These are phyloP conservation scores for Xylaria sp. DNA, from an alignment of 2,329 filamentous ascomycete species.

Conservation along the genomic window DNA sequence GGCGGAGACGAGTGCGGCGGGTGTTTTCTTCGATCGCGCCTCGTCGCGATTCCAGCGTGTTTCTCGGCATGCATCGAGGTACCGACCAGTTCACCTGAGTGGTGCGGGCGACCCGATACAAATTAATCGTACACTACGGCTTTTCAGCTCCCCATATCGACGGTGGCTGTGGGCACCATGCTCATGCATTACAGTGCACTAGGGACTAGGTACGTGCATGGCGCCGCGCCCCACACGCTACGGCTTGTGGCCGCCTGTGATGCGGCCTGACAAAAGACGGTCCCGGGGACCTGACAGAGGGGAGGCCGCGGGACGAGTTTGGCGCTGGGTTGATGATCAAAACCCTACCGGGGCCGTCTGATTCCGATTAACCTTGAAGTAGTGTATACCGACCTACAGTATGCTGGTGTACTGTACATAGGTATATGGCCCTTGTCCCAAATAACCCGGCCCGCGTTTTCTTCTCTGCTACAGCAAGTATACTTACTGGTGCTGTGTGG, in stretches of 20 bases:
- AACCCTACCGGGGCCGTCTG: no score
- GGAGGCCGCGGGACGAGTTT: not conserved
- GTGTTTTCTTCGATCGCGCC: not conserved
- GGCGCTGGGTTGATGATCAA: no score
- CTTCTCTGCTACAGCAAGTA: not conserved
- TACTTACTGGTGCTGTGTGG: not conserved
- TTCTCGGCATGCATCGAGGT: not conserved
- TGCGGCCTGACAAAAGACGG: not conserved
- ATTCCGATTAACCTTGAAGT: no score
- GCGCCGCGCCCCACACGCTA: not conserved
- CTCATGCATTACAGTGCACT: no score
- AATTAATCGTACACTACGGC: slow-evolving; percentile 15
- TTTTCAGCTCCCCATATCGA: slow-evolving; percentile 19
- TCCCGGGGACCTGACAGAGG: not conserved
- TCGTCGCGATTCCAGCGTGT: not conserved
- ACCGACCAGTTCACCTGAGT: slow-evolving; percentile 10
- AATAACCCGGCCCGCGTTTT: no score
- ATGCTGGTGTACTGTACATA: no score
- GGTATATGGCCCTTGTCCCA: no score
- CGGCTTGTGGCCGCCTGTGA: not conserved
- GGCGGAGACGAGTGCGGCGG: not conserved
- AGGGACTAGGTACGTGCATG: no score
- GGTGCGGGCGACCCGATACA: slow-evolving; percentile 15
- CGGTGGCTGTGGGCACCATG: not conserved
- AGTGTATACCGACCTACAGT: no score